phyloP scores from a whole-genome alignment of 768 basidiomycete genomes.

The Daedalea quercina region DNA sequence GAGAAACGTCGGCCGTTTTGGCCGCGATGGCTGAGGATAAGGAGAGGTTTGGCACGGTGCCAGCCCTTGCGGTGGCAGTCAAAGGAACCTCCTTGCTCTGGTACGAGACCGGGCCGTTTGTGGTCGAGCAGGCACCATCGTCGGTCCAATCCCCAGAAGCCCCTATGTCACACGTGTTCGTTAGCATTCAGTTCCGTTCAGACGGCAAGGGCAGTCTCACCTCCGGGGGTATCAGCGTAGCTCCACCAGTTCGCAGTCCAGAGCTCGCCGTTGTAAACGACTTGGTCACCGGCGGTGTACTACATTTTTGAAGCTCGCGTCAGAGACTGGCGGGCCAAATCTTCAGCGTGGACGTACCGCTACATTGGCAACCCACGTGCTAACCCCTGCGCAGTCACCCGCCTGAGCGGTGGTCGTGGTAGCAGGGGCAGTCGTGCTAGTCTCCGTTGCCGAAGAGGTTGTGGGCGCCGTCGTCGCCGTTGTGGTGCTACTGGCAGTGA shows the following conservation, averaged over 20 bases:
- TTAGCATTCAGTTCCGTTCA: not conserved
- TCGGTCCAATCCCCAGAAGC: conserved; percentile 21
- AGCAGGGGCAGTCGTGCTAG: conserved; percentile 5
- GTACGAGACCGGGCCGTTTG: conserved; percentile 2
- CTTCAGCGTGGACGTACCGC: conserved; percentile 13
- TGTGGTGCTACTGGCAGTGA: not conserved
- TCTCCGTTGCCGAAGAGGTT: not conserved
- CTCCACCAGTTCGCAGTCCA: conserved; percentile 25
- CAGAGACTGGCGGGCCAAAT: not conserved
- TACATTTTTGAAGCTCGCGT: not conserved
- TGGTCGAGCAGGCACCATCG: conserved; percentile 17
- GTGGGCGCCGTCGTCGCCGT: conserved; percentile 1
- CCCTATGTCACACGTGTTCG: conserved; percentile 6
- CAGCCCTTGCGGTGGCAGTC: not conserved
- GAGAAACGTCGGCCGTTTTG: not conserved
- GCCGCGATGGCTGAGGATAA: conserved; percentile 1
- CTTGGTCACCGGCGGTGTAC: conserved; percentile 22
- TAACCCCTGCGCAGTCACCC: conserved; percentile 18
- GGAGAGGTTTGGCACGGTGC: conserved; percentile 1
- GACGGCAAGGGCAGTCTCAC: conserved; percentile 2
- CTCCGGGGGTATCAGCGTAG: conserved; percentile 22
- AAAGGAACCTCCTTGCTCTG: conserved; percentile 4
- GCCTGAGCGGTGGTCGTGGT: conserved; percentile 8
- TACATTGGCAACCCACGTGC: conserved; percentile 21
- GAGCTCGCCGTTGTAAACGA: conserved; percentile 20